phyloP scores from a whole-genome alignment of 1,139 yeast species.

The Candida freyschussii region DNA sequence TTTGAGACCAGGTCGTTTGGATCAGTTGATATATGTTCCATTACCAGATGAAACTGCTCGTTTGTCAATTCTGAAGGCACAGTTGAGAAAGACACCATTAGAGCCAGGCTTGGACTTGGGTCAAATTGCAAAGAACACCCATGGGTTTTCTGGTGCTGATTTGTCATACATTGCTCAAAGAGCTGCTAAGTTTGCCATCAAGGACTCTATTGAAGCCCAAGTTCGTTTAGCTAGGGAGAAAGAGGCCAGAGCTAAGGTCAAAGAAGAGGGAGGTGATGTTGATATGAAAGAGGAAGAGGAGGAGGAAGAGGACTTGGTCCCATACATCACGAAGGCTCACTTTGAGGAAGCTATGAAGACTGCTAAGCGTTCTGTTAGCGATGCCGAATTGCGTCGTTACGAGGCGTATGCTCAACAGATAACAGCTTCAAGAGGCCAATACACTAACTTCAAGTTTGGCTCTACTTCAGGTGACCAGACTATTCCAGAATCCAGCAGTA shows the following conservation, averaged over 20 bases:
- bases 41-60: constrained; percentile 95
- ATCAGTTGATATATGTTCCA: constrained; percentile 97
- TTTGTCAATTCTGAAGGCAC: constrained; percentile 88
- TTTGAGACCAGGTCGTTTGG: constrained; percentile 98
- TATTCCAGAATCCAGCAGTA: constrained; percentile 32
- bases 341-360: constrained; percentile 99
- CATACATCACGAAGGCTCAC: constrained; percentile 86
- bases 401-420: constrained; percentile 98
- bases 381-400: constrained; percentile 96
- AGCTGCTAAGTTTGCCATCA: constrained; percentile 97
- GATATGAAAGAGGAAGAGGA: constrained; percentile 67
- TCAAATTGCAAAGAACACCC: constrained; percentile 88
- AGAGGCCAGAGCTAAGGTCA: constrained; percentile 39
- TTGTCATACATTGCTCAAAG: constrained; percentile 95
- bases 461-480: constrained; percentile 33
- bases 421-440: constrained; percentile 92
- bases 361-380: constrained; percentile 95
- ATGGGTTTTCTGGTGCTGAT: constrained; percentile 99
- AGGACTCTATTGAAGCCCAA: constrained; percentile 92
- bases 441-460: constrained; percentile 67
- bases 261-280: constrained; percentile 51
- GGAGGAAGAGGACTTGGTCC: constrained; percentile 52
- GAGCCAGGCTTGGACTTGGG: constrained; percentile 91
- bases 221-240: constrained; percentile 50
- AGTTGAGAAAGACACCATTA: constrained; percentile 95